These are phyloP conservation scores for Amylostereum chailletii DNA, from an alignment of 1,284 basidiomycete species.

Conservation along the genomic window DNA sequence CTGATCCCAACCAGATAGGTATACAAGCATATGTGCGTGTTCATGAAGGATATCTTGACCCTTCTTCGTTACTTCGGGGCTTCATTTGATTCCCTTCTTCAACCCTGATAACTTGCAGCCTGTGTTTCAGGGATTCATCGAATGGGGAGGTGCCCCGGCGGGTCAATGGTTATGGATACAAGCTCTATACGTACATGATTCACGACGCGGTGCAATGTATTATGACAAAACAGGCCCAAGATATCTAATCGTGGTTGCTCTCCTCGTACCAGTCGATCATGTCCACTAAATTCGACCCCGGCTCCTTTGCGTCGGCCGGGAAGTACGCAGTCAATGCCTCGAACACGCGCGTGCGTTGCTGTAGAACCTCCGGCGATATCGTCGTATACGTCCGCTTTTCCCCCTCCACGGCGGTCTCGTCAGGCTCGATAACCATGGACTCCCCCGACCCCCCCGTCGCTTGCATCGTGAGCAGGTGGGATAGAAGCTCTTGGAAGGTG, in stretches of 20 bases:
- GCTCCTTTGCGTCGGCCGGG: slow-evolving; percentile 54
- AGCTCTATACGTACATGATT: background rate
- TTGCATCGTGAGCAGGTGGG: slow-evolving; percentile 44
- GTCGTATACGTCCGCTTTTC: slow-evolving; percentile 1
- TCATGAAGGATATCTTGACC: too few relatives aligned
- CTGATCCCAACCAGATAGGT: too few relatives aligned
- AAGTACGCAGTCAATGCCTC: slow-evolving; percentile 58
- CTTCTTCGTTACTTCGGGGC: background rate
- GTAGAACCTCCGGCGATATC: slow-evolving; percentile 33
- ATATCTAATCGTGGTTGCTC: slow-evolving; percentile 8
- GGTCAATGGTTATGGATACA: too few relatives aligned
- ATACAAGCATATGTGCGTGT: background rate
- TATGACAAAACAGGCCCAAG: background rate
- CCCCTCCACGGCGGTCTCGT: slow-evolving; percentile 14
- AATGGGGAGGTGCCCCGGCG: too few relatives aligned
- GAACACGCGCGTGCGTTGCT: slow-evolving; percentile 60
- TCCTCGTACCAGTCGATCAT: slow-evolving; percentile 22
- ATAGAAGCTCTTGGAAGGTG: slow-evolving; percentile 59
- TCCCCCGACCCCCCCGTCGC: background rate
- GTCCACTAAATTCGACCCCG: slow-evolving; percentile 26
- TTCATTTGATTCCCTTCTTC: too few relatives aligned
- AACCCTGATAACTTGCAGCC: too few relatives aligned
- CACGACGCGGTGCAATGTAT: background rate
- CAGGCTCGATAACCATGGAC: background rate
- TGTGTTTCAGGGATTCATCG: too few relatives aligned